phyloP scores from a whole-genome alignment of 208 protist species.

The Leishmania guyanensis region DNA sequence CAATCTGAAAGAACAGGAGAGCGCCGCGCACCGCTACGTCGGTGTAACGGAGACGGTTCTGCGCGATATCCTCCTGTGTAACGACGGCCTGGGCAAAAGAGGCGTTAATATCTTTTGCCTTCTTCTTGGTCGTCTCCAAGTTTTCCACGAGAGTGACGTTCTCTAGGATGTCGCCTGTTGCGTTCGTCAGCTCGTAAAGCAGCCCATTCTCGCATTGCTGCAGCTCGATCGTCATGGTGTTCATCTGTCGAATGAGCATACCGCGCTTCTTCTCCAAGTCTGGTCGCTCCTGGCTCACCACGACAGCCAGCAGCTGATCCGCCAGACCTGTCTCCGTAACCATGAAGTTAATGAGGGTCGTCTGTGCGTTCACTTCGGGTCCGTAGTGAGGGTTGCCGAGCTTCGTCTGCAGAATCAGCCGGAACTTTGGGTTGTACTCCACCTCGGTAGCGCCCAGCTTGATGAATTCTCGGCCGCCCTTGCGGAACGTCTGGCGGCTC shows the following conservation, averaged over 20 bases:
- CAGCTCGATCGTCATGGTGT: slow-evolving; percentile 98
- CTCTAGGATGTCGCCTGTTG: slow-evolving; percentile 96
- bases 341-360: slow-evolving; percentile 99
- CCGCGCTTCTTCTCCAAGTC: slow-evolving; percentile 97
- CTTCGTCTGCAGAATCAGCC: slow-evolving; percentile 98
- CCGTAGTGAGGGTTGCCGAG: slow-evolving; percentile 98
- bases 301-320: slow-evolving; percentile 98
- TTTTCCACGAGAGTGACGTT: slow-evolving; percentile 97
- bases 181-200: slow-evolving; percentile 95
- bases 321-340: slow-evolving; percentile 98
- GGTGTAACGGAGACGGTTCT: slow-evolving; percentile 95
- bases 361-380: slow-evolving; percentile 99
- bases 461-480: slow-evolving; percentile 91
- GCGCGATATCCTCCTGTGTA: slow-evolving; percentile 96
- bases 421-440: slow-evolving; percentile 96
- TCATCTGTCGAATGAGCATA: slow-evolving; percentile 96
- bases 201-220: slow-evolving; percentile 97
- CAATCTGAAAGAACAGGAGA: slow-evolving; percentile 98
- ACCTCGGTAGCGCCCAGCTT: slow-evolving; percentile 97
- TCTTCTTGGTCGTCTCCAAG: slow-evolving; percentile 97
- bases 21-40: slow-evolving; percentile 95
- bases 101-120: slow-evolving; percentile 95
- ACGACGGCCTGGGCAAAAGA: slow-evolving; percentile 93
- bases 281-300: slow-evolving; percentile 97
- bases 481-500: slow-evolving; percentile 94